Evolutionary conservation across 495 filamentous ascomycete genomes (phyloP).

Genomic region (Daldinia decipiens): DNA sequence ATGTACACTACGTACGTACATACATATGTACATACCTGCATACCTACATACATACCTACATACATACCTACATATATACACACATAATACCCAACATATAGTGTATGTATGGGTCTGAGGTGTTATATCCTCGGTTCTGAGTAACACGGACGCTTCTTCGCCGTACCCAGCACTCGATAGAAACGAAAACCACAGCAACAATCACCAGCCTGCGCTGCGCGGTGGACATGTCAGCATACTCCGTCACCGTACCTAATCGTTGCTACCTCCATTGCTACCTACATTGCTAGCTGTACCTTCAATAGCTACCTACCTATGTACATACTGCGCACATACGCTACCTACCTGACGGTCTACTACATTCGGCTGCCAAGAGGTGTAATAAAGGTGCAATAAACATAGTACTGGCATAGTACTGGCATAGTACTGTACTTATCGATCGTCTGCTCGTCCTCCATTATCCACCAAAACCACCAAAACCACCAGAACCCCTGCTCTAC

Average conservation of each 20-base stretch:
- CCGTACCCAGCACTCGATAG: slow-evolving; percentile 16
- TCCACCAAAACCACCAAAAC: slow-evolving; percentile 7
- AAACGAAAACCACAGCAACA: slow-evolving; percentile 32
- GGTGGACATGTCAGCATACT: slow-evolving; percentile 28
- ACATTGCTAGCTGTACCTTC: not conserved
- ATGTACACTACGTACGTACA: slow-evolving; percentile 1
- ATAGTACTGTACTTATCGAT: slow-evolving; percentile 35
- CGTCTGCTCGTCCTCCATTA: slow-evolving; percentile 37
- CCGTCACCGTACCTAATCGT: slow-evolving; percentile 39
- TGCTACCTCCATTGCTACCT: slow-evolving; percentile 24
- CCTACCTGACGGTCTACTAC: slow-evolving; percentile 35
- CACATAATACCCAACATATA: slow-evolving; percentile 21
- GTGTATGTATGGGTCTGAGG: slow-evolving; percentile 2
- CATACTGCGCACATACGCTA: not conserved
- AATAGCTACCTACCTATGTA: slow-evolving; percentile 2
- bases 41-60: slow-evolving; percentile 19
- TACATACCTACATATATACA: slow-evolving; percentile 10
- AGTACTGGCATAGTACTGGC: slow-evolving; percentile 8
- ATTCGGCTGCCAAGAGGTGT: slow-evolving; percentile 38
- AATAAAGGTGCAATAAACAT: slow-evolving; percentile 16
- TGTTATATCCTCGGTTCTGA: slow-evolving; percentile 24
- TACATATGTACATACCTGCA: not conserved
- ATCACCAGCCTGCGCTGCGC: slow-evolving; percentile 19
- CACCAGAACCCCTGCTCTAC: slow-evolving; percentile 24
- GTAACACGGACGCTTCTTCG: slow-evolving; percentile 1